Evolutionary conservation across 78 protist genomes (phyloP).

Genomic region (Diacronema lutheri): DNA sequence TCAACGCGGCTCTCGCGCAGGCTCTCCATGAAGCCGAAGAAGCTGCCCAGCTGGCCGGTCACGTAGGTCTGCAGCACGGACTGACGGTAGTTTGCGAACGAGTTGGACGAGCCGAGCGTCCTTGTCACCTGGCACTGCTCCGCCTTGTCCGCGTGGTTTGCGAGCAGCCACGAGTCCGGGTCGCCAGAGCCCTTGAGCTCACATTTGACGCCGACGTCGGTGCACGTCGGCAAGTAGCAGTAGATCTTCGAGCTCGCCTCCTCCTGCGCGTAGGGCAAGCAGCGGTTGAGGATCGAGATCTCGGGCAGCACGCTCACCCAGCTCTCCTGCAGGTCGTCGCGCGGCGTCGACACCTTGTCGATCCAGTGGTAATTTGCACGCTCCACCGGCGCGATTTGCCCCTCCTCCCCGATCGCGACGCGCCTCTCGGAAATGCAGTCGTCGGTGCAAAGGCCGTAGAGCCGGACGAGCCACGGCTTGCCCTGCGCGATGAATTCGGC

Average conservation of each 20-base stretch:
- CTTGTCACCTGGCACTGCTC: too few species aligned
- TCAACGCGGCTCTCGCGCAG: too few species aligned
- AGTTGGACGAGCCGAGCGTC: too few species aligned
- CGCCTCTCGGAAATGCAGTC: not conserved
- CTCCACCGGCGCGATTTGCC: not conserved
- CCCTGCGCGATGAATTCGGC: not conserved
- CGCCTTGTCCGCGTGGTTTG: too few species aligned
- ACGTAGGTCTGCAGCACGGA: too few species aligned
- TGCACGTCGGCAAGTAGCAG: not conserved
- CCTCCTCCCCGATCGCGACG: not conserved
- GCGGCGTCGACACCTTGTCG: not conserved
- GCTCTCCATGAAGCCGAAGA: too few species aligned
- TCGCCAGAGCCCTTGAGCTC: too few species aligned
- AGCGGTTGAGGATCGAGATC: not conserved
- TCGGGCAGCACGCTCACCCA: not conserved
- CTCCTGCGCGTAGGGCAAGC: not conserved
- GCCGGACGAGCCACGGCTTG: not conserved
- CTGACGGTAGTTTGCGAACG: too few species aligned
- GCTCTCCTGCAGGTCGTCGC: not conserved
- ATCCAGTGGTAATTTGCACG: not conserved
- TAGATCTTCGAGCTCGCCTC: too few species aligned
- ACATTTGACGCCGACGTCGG: not conserved
- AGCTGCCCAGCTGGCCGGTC: too few species aligned
- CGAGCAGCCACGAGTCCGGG: too few species aligned
- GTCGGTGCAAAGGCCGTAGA: conserved; percentile 3